A percentile compares a stretch with the other conserved stretches of the same genome.
phyloP scores from a whole-genome alignment of 331 rosid species.

The Dryas integrifolia region DNA sequence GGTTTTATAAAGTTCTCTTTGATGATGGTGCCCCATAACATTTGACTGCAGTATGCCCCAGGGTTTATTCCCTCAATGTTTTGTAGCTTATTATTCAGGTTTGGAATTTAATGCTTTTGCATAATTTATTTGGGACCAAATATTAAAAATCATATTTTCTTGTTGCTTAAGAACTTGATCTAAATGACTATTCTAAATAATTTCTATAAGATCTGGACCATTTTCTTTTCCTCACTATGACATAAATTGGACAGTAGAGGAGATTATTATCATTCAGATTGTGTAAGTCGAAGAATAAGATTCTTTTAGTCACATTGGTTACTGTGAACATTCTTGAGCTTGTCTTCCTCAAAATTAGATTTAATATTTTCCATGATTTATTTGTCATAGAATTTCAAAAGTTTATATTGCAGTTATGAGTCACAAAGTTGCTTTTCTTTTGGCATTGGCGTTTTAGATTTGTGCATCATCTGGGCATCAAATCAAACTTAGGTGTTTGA shows the following conservation, averaged over 20 bases:
- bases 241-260: not conserved
- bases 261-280: not conserved
- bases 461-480: no score
- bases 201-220: not conserved
- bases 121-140: not conserved
- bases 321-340: no score
- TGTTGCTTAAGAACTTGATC: not conserved
- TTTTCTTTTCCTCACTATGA: not conserved
- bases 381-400: not conserved
- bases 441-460: no score
- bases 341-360: not conserved
- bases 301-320: not conserved
- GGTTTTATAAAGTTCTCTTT: conserved; percentile 76
- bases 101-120: conserved; percentile 2
- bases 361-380: not conserved
- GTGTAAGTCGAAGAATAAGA: not conserved
- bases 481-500: no score
- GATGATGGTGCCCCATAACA: conserved; percentile 55
- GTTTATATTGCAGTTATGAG: not conserved
- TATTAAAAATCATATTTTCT: not conserved
- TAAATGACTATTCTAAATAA: not conserved
- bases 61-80: not conserved
- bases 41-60: not conserved
- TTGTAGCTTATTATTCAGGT: not conserved
- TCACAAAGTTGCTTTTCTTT: not conserved